Conservation (phyloP, 495 filamentous ascomycete genomes). For the Tetracladium setigerum region DNA sequence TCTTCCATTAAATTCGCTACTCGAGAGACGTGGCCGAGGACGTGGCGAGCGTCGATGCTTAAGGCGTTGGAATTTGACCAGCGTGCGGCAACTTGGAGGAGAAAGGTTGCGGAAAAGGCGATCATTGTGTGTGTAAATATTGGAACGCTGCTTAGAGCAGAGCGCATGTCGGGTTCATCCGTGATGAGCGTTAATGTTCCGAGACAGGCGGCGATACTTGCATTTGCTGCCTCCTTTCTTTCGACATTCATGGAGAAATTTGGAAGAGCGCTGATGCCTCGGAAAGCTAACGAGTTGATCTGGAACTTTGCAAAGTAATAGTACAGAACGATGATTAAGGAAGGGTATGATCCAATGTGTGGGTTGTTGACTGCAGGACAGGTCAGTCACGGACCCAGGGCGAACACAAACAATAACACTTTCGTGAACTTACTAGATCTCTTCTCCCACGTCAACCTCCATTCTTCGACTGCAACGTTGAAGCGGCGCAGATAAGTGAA, state of each 20-base stretch:
- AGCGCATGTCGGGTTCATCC: conserved; percentile 43
- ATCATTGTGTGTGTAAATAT: conserved; percentile 49
- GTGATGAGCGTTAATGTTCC: conserved; percentile 46
- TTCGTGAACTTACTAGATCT: conserved; percentile 35
- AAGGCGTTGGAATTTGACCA: no score
- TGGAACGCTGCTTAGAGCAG: conserved; percentile 29
- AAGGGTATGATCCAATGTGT: conserved; percentile 47
- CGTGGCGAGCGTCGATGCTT: no score
- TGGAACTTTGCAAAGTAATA: conserved; percentile 55
- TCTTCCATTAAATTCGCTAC: no score
- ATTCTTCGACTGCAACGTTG: conserved; percentile 46
- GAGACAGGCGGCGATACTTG: conserved; percentile 47
- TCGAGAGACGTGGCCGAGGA: no score
- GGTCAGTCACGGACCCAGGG: background rate
- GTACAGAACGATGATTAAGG: conserved; percentile 47
- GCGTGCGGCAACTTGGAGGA: background rate
- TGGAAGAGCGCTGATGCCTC: conserved; percentile 40
- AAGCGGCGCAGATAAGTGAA: conserved; percentile 42
- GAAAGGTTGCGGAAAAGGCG: conserved; percentile 40
- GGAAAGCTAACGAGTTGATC: conserved; percentile 48
- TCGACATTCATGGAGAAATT: conserved; percentile 42
- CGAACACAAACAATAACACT: background rate
- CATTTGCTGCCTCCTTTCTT: conserved; percentile 41
- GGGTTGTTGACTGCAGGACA: conserved; percentile 28
- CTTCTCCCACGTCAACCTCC: conserved; percentile 46